These are phyloP conservation scores for Ustilago hordei DNA, from an alignment of 1,284 basidiomycete species.

Conservation along the genomic window DNA sequence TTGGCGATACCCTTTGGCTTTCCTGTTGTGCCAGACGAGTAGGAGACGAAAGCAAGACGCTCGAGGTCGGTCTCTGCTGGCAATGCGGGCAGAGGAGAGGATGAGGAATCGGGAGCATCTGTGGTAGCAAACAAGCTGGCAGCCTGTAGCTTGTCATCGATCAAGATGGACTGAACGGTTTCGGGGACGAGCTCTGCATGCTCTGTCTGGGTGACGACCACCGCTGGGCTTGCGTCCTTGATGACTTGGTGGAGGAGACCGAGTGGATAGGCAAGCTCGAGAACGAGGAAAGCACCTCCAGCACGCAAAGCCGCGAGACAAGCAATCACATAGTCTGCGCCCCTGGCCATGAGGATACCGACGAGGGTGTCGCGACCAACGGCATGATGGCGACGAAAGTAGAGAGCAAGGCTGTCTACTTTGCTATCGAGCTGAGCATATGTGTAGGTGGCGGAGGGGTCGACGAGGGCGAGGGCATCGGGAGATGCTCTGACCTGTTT, in stretches of 20 bases:
- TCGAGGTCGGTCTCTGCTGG: conserved; percentile 60
- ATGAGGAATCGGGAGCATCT: conserved; percentile 4
- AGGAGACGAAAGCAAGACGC: conserved; percentile 67
- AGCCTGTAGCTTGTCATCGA: conserved; percentile 27
- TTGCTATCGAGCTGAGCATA: conserved; percentile 64
- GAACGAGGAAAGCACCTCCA: conserved; percentile 68
- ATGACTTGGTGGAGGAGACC: conserved; percentile 64
- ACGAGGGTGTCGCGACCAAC: conserved; percentile 61
- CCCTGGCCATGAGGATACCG: conserved; percentile 62
- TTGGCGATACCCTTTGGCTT: conserved; percentile 69
- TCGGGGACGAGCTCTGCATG: conserved; percentile 54
- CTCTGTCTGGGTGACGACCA: conserved; percentile 63
- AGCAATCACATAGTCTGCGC: conserved; percentile 68
- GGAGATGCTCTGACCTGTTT: conserved; percentile 53
- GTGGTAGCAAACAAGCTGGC: conserved; percentile 16
- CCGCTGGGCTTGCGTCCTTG: conserved; percentile 64
- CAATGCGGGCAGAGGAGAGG: conserved; percentile 28
- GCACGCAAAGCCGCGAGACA: conserved; percentile 66
- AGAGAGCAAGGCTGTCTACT: conserved; percentile 48
- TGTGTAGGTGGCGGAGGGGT: conserved; percentile 48
- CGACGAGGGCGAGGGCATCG: conserved; percentile 48
- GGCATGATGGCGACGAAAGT: conserved; percentile 51
- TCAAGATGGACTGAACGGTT: conserved; percentile 34
- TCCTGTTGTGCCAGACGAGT: conserved; percentile 68
- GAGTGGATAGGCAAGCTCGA: conserved; percentile 68